phyloP scores from a whole-genome alignment of 805 yeast species.

The Candida coleopterorum region DNA sequence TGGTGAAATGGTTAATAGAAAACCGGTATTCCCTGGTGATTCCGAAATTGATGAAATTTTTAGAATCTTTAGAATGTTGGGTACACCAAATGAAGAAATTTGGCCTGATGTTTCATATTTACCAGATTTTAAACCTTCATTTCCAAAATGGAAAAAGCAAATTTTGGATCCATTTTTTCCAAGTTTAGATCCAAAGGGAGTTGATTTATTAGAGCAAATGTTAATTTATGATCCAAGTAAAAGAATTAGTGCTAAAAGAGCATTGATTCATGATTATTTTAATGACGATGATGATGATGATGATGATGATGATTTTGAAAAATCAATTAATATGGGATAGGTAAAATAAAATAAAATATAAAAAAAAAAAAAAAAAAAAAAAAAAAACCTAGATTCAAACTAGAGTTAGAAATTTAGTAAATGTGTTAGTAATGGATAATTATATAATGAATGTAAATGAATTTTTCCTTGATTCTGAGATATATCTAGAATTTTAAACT shows the following conservation, averaged over 20 bases:
- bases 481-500: too few species aligned
- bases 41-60: slow-evolving; percentile 97
- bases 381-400: too few species aligned
- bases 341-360: too few species aligned
- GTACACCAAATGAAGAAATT: slow-evolving; percentile 86
- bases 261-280: slow-evolving; percentile 85
- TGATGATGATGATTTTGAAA: slow-evolving; percentile 1
- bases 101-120: slow-evolving; percentile 94
- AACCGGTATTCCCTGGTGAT: slow-evolving; percentile 95
- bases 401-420: too few species aligned
- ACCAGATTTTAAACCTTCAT: slow-evolving; percentile 90
- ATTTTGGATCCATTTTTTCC: slow-evolving; percentile 71
- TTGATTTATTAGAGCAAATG: slow-evolving; percentile 74
- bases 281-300: slow-evolving; percentile 38
- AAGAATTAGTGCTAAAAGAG: slow-evolving; percentile 91
- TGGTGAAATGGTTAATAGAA: slow-evolving; percentile 96
- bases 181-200: slow-evolving; percentile 74
- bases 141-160: slow-evolving; percentile 85
- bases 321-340: neutral
- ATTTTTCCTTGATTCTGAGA: too few species aligned
- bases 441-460: too few species aligned
- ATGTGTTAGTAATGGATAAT: too few species aligned
- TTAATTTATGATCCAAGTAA: slow-evolving; percentile 90
- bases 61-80: slow-evolving; percentile 85
- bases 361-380: too few species aligned